Evolutionary conservation across 345 rosid genomes (phyloP), one percentile per base, ranked within the genome.

Genomic region (Bruguiera parviflora): DNA sequence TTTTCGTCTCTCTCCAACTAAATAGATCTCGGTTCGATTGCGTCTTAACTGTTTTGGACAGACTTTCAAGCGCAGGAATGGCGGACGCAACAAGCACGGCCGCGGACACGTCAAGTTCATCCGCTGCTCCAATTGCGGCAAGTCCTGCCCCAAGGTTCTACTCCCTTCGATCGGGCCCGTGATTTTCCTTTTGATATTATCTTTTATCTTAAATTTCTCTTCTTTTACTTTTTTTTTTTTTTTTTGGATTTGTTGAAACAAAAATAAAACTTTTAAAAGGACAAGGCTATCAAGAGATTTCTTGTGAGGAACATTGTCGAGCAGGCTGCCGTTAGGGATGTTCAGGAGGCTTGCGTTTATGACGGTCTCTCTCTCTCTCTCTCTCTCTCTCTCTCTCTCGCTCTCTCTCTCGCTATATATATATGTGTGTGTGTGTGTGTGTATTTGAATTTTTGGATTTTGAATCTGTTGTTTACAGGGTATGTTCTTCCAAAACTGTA

Each of bases 121-220:
- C 27, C 91, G 96, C 73, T 92, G 98, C 80, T 90, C 98, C 71
- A 92, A 92, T 81, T 90, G 98, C 71, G 98, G 95, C n/a, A 92
- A 92, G 35, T 88, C 95, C 81, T 92, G 98, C 75, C 96, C 98
- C 0, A 92, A 92, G 87, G 96, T 88, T 56, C 47, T 7, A 6
- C 24, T 15, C 28, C 24, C 9, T 21, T 15, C 35, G 10, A 63
- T 5, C 8, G 9, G 10, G 5, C 53, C 13, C 49, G 18, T 0
- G 15, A 2, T 28, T 32, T 49, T 61, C n/a, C 29, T 16, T 39
- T 15, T 6, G 5, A 28, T 8, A 18, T 64, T 69, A 49, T 19
- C 16, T 5, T 61, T 2, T 27, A 24, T 31, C 25, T 18, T 46
- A 21, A 43, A 53, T 49, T 25, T 20, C 19, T 37, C 1, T 13